Evolutionary conservation across 345 rosid genomes (phyloP).

Genomic region (Lepidium africanum): DNA sequence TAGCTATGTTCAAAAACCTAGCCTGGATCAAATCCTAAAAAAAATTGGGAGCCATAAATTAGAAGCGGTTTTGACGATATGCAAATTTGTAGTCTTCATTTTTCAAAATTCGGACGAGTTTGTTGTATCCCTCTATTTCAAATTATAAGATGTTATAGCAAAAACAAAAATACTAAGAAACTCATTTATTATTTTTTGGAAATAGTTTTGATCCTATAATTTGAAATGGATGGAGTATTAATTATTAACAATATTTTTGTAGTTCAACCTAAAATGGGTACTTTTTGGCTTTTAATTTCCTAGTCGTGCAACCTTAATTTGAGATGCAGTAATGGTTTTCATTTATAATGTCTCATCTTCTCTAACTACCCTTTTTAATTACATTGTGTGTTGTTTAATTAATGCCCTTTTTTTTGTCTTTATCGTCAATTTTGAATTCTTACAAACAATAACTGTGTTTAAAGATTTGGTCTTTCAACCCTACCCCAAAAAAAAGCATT

Average conservation of each 20-base stretch:
- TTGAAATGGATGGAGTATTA: no score
- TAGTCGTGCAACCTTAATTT: background rate
- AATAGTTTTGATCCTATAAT: no score
- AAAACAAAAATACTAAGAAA: no score
- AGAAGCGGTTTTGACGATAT: no score
- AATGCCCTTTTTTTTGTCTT: background rate
- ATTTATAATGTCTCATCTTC: slow-evolving; percentile 10
- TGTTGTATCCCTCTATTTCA: no score
- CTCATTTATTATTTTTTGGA: no score
- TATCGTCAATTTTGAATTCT: background rate
- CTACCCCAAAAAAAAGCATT: background rate
- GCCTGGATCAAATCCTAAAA: no score
- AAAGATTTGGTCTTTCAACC: background rate
- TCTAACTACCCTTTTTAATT: slow-evolving; percentile 9
- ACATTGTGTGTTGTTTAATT: slow-evolving; percentile 10
- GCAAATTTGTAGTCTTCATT: background rate
- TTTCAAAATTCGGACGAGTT: no score
- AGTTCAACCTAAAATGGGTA: slow-evolving; percentile 2
- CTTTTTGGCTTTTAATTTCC: background rate
- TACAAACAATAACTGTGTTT: background rate
- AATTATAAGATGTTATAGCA: no score
- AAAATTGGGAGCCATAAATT: no score
- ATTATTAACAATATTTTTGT: background rate
- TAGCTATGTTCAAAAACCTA: no score
- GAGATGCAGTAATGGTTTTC: slow-evolving; percentile 13